These are phyloP conservation scores for Diddensiella transvaalensis DNA, from an alignment of 805 yeast genomes.

Conservation along the genomic window DNA sequence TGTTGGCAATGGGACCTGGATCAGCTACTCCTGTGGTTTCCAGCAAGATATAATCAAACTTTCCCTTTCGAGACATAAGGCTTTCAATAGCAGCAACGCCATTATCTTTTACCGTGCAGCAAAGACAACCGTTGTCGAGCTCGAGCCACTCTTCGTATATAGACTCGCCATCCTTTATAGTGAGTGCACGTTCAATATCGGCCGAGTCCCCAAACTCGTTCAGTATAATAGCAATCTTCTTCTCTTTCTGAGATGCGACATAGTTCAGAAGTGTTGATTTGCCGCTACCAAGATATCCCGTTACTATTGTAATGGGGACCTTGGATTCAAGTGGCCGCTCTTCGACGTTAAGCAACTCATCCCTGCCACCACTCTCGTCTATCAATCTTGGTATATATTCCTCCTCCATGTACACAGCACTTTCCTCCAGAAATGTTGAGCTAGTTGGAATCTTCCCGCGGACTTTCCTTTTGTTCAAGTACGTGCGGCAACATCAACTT, in stretches of 20 bases:
- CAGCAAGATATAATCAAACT: constrained; percentile 83
- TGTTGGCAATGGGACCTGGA: constrained; percentile 93
- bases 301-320: constrained; percentile 88
- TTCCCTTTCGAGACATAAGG: constrained; percentile 64
- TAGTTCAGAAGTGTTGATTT: constrained; percentile 80
- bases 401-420: background rate
- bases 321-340: constrained; percentile 30
- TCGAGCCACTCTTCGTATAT: constrained; percentile 92
- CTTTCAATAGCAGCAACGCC: constrained; percentile 94
- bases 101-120: constrained; percentile 92
- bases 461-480: no score
- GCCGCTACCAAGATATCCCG: constrained; percentile 95
- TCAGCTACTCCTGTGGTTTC: constrained; percentile 98
- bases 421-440: no score
- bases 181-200: constrained; percentile 82
- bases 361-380: background rate
- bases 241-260: constrained; percentile 61
- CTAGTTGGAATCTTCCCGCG: no score
- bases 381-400: background rate
- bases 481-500: no score
- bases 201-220: constrained; percentile 88
- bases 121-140: constrained; percentile 92
- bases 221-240: constrained; percentile 80
- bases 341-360: background rate
- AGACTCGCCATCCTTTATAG: constrained; percentile 53